Conservation (phyloP, 2,329 filamentous ascomycete genomes). For the Xylaria multiplex region DNA sequence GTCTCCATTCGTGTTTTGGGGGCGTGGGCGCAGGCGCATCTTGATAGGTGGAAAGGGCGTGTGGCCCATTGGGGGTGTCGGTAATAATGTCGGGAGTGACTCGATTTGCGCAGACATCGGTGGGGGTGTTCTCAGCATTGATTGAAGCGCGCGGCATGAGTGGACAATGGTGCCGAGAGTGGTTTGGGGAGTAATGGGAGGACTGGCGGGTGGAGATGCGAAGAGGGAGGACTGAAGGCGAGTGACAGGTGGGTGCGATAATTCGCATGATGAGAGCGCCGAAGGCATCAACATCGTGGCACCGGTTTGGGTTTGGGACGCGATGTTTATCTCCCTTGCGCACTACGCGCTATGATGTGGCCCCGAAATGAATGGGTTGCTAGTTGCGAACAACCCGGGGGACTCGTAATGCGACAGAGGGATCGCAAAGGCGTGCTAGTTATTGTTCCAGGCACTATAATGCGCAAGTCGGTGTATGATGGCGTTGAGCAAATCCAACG, state of each 20-base stretch:
- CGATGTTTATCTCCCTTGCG: conserved; percentile 14
- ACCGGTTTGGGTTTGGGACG: conserved; percentile 2
- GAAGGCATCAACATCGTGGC: conserved; percentile 67
- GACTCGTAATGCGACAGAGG: conserved; percentile 29
- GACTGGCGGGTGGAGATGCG: conserved; percentile 68
- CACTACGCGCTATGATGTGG: conserved; percentile 9
- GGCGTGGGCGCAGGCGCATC: conserved; percentile 64
- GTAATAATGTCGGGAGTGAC: conserved; percentile 51
- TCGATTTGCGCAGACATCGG: conserved; percentile 49
- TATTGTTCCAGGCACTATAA: conserved; percentile 6
- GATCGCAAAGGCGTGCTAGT: conserved; percentile 9
- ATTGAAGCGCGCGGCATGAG: conserved; percentile 70
- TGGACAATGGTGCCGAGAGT: conserved; percentile 66
- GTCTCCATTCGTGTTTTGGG: conserved; percentile 48
- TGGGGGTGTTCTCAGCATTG: conserved; percentile 60
- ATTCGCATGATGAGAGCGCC: conserved; percentile 64
- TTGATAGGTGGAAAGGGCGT: conserved; percentile 59
- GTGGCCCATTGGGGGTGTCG: conserved; percentile 64
- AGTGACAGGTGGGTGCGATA: conserved; percentile 58
- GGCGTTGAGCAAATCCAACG: not conserved
- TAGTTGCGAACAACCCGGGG: not conserved
- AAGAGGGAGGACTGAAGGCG: conserved; percentile 62
- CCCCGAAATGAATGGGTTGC: conserved; percentile 3
- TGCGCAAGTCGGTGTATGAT: conserved; percentile 16
- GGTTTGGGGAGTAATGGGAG: conserved; percentile 59